Conservation (phyloP, 805 yeast genomes). For the Hanseniaspora meyeri region DNA sequence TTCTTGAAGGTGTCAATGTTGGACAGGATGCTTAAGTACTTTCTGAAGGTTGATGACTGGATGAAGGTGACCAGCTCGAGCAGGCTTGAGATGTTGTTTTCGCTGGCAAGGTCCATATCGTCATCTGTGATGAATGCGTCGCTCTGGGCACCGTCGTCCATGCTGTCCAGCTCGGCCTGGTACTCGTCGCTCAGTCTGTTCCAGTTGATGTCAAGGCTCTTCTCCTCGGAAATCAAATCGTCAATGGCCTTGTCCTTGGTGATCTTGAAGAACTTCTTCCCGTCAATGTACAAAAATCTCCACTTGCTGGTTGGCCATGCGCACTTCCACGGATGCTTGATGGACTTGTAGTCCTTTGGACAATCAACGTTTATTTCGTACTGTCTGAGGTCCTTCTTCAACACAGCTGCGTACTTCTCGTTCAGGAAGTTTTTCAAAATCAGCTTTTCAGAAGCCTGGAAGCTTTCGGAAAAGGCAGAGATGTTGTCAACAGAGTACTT, state of each 20-base stretch:
- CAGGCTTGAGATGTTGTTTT: constrained; percentile 25
- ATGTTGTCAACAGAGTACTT: constrained; percentile 45
- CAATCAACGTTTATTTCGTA: constrained; percentile 50
- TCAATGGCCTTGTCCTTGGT: constrained; percentile 21
- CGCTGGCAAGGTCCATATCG: constrained; percentile 35
- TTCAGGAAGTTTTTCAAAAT: constrained; percentile 46
- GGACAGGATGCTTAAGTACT: constrained; percentile 57
- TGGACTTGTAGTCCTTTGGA: constrained; percentile 46
- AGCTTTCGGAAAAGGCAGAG: constrained; percentile 48
- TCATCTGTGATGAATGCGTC: constrained; percentile 12
- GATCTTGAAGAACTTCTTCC: constrained; percentile 31
- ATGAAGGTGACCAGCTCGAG: constrained; percentile 47
- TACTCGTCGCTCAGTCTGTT: constrained; percentile 19
- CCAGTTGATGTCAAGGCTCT: background rate
- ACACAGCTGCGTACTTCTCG: constrained; percentile 35
- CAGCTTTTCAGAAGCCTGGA: constrained; percentile 41
- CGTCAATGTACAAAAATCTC: constrained; percentile 72
- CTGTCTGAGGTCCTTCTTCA: constrained; percentile 39
- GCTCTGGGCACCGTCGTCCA: constrained; percentile 30
- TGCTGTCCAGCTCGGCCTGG: constrained; percentile 18
- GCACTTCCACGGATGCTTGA: constrained; percentile 68
- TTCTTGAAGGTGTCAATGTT: constrained; percentile 42
- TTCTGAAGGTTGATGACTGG: constrained; percentile 48
- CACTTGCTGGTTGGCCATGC: constrained; percentile 93
- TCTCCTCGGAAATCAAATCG: constrained; percentile 18